These are phyloP conservation scores for Cordyceps militaris DNA, from an alignment of 2,329 filamentous ascomycete genomes.

Conservation along the genomic window DNA sequence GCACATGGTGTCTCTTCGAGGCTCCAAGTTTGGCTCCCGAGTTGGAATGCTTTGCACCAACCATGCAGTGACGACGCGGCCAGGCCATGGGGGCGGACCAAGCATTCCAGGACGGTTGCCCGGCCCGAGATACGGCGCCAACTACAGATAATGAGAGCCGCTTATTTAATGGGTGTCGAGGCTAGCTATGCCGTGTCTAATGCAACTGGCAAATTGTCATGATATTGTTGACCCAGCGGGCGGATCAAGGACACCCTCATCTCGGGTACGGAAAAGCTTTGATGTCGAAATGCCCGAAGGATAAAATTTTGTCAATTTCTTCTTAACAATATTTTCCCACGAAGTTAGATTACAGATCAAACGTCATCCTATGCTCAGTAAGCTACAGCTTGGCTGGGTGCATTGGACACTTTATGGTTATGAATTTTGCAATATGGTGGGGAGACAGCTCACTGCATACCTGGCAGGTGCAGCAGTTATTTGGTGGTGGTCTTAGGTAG, in stretches of 20 bases:
- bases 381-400: slow-evolving; percentile 42
- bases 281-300: slow-evolving; percentile 30
- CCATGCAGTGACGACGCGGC: slow-evolving; percentile 79
- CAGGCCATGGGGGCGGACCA: slow-evolving; percentile 72
- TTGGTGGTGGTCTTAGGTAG: background rate
- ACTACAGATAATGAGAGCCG: slow-evolving; percentile 38
- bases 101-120: slow-evolving; percentile 52
- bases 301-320: slow-evolving; percentile 39
- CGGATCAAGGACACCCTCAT: slow-evolving; percentile 18
- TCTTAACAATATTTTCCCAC: slow-evolving; percentile 44
- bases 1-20: slow-evolving; percentile 98
- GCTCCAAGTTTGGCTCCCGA: slow-evolving; percentile 96
- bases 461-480: background rate
- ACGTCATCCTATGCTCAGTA: slow-evolving; percentile 50
- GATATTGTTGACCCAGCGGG: slow-evolving; percentile 11
- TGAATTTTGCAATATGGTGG: slow-evolving; percentile 48
- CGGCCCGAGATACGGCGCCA: slow-evolving; percentile 49
- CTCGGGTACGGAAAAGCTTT: slow-evolving; percentile 21
- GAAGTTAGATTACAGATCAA: slow-evolving; percentile 48
- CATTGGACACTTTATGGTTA: slow-evolving; percentile 58
- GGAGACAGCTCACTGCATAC: slow-evolving; percentile 9
- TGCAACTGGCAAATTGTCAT: slow-evolving; percentile 12
- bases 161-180: slow-evolving; percentile 23
- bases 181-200: slow-evolving; percentile 8
- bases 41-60: slow-evolving; percentile 99